phyloP scores from a whole-genome alignment of 148 eudicot genomes.

The Rhododendron kiyosumense region DNA sequence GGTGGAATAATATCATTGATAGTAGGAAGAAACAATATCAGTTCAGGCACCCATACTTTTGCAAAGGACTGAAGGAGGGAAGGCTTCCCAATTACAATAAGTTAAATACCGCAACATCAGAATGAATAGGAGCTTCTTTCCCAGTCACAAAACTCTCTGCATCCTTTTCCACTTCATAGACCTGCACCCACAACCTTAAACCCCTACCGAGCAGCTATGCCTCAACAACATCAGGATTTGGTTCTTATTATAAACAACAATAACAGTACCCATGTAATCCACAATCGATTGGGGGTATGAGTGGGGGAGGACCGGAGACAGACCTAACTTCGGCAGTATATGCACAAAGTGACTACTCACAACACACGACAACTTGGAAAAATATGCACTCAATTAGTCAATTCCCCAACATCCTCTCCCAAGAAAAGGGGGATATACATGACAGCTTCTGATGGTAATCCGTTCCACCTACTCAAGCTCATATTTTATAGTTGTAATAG shows the following conservation, averaged over 20 bases:
- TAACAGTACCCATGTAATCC: background rate
- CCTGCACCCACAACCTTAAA: background rate
- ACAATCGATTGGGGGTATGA: background rate
- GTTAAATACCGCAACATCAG: background rate
- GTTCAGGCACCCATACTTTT: background rate
- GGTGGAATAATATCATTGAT: background rate
- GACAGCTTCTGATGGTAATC: background rate
- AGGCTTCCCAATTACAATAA: background rate
- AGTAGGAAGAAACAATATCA: background rate
- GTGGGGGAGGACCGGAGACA: too few relatives aligned
- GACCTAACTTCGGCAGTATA: too few relatives aligned
- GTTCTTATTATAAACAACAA: background rate
- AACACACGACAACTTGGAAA: background rate
- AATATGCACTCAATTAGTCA: background rate
- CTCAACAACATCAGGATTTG: background rate
- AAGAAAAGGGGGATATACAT: background rate
- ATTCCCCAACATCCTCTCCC: background rate
- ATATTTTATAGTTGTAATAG: background rate
- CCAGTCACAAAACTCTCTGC: background rate
- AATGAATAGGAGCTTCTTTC: background rate
- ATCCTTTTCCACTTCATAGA: background rate
- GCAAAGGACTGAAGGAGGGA: background rate
- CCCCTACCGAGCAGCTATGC: background rate
- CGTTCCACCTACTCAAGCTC: background rate
- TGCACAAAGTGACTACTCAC: background rate